phyloP scores from a whole-genome alignment of 176 grass and related monocot species.

The Avena sativa region DNA sequence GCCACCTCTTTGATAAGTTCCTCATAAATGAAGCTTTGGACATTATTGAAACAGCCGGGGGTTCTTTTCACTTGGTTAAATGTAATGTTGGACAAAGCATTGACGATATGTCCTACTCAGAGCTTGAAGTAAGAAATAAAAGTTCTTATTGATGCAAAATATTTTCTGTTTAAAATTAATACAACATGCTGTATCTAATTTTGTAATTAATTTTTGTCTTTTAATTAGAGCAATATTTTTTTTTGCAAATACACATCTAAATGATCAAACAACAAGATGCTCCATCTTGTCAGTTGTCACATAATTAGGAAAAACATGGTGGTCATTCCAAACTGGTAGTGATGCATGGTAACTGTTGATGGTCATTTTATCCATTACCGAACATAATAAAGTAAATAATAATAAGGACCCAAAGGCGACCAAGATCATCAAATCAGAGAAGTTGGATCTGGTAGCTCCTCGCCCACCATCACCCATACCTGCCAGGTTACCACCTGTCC shows the following conservation, averaged over 20 bases:
- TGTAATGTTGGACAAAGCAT: constrained; percentile 92
- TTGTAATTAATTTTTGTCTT: not conserved
- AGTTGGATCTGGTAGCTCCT: constrained; percentile 8
- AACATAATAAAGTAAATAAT: constrained; percentile 2
- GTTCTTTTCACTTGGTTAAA: constrained; percentile 79
- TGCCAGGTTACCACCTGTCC: not conserved
- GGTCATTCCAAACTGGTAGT: not conserved
- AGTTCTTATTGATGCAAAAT: constrained; percentile 5
- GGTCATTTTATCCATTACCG: not conserved
- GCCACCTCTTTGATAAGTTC: constrained; percentile 97
- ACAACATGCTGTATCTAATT: not conserved
- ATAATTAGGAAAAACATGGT: not conserved
- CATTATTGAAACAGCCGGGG: constrained; percentile 84
- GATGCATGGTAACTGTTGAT: not conserved
- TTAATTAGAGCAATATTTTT: not conserved
- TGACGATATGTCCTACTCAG: constrained; percentile 83
- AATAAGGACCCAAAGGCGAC: not conserved
- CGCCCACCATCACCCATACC: not conserved
- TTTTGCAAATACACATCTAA: not conserved
- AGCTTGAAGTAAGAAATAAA: constrained; percentile 81
- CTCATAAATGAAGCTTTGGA: constrained; percentile 94
- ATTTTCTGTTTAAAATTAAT: not conserved
- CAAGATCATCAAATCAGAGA: not conserved
- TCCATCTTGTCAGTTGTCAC: not conserved
- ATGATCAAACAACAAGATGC: not conserved